Base-by-base conservation (phyloP, 352 stramenopile genomes). In the Globisporangium echinulatum region DNA sequence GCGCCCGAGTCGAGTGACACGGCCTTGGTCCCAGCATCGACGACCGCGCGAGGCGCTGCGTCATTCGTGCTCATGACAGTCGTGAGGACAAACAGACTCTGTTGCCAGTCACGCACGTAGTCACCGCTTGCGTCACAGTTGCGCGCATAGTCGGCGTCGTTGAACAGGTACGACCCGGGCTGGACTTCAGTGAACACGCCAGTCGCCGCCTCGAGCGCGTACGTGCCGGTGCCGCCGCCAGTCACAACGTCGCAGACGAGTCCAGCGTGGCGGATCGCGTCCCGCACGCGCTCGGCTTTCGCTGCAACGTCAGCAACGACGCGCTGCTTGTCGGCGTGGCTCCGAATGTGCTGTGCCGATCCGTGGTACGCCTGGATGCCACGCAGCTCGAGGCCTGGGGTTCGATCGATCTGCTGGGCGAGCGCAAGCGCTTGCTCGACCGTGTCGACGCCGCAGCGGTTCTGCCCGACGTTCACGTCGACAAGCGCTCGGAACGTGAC, bases 291-390 rank as follows among this genome's bases (percentile, higher is more conserved):
- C 43, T 68, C 69, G 4, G 79, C 75, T 51, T 75, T 87, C 17
- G 64, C 56, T 3, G 52, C 68, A 3, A 90, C 83, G 0, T 25
- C 17, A 1, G 65, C 37, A 53, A 90, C 80, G 37, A 85, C 67
- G 4, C 62, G 61, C 11, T 61, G 54, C 66, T 87, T 86, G 52
- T 90, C 75, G 4, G 53, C 62, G 38, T 77, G 74, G 42, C 50
- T 71, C n/a, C 81, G 77, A 55, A 91, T 85, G 61, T 92, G 81
- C 69, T 91, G 83, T 54, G 74, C 75, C 13, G 72, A 69, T 13
- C 83, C 83, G 56, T 92, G 83, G 56, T 92, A 92, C 49, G 74
- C 75, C 56, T 92, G 81, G 61, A 90, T 80, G 14, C 83, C 83
- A 3, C 64, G 55, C 33, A 91, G 68, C 36, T 66, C 43, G 6